These are phyloP conservation scores for Colletotrichum falcatum DNA, from an alignment of 2,329 filamentous ascomycete genomes.

Conservation along the genomic window DNA sequence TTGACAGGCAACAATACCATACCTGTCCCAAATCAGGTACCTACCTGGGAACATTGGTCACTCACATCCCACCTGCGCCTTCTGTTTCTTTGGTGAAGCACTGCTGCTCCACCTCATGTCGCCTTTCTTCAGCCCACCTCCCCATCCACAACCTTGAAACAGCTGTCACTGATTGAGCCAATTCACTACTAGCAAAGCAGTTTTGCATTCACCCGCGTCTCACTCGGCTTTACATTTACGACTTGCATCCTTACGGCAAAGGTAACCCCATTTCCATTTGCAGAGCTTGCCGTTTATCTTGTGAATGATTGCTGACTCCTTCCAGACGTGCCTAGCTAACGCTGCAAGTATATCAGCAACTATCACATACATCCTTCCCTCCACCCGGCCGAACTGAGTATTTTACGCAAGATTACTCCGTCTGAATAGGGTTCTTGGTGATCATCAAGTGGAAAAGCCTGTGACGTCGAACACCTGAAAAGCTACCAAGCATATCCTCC, in stretches of 20 bases:
- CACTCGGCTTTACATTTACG: neutral
- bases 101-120: neutral
- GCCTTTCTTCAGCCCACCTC: neutral
- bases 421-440: neutral
- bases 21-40: neutral
- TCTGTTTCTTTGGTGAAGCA: neutral
- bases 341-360: neutral
- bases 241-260: neutral
- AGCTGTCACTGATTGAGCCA: neutral
- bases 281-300: neutral
- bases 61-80: neutral
- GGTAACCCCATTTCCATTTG: neutral
- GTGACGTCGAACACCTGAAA: neutral
- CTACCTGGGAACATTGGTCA: neutral
- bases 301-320: neutral
- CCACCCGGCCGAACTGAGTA: too few relatives aligned
- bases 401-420: neutral
- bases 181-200: neutral
- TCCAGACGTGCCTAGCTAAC: neutral
- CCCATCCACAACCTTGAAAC: neutral
- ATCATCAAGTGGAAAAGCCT: neutral
- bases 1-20: neutral
- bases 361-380: neutral
- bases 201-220: neutral
- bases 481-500: neutral